Percentiles rank a stretch among this genome's conserved stretches.
Evolutionary conservation across 345 rosid genomes (phyloP).

Genomic region (Acer campestre): DNA sequence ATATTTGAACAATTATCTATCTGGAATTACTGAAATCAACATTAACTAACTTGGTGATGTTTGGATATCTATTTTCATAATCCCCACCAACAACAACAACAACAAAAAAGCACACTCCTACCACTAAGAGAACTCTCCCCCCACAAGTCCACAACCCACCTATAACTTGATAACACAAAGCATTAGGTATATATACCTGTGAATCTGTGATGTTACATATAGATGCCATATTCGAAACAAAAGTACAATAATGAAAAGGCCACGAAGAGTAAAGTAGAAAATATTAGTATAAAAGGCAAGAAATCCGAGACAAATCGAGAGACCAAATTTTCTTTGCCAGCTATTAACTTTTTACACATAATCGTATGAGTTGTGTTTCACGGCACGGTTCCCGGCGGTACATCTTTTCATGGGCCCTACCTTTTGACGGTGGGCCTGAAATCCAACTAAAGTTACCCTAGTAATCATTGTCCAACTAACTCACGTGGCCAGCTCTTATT

Average conservation of each 20-base stretch:
- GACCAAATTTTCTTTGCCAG: background rate
- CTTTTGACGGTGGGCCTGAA: background rate
- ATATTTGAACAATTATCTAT: no score
- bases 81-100: no score
- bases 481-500: conserved; percentile 20
- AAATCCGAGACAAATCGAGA: background rate
- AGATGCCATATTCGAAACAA: background rate
- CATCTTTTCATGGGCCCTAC: conserved; percentile 2
- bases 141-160: no score
- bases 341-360: background rate
- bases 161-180: background rate
- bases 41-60: no score
- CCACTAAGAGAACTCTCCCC: no score
- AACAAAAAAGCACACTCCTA: no score
- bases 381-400: background rate
- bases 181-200: no score
- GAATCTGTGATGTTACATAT: background rate
- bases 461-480: no score
- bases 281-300: background rate
- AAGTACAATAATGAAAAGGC: background rate
- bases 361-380: background rate
- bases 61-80: no score
- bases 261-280: background rate
- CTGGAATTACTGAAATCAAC: no score
- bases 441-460: background rate